These are phyloP conservation scores for Neocucurbitaria cava DNA, from an alignment of 2,329 filamentous ascomycete species.

Conservation along the genomic window DNA sequence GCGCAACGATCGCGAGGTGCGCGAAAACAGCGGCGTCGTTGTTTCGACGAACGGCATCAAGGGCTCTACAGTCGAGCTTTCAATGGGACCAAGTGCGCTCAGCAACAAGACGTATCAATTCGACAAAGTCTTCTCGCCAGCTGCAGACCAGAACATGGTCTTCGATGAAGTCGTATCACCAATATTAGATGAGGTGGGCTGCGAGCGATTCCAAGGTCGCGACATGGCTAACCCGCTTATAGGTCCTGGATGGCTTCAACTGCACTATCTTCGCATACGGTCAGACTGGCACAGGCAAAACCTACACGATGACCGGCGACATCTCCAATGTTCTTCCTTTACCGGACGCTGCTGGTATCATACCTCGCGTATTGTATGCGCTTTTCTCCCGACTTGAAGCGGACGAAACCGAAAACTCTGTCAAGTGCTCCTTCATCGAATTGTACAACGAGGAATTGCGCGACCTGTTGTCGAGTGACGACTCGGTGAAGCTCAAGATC, in stretches of 20 bases:
- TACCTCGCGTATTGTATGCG: conserved; percentile 86
- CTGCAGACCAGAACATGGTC: conserved; percentile 90
- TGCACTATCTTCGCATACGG: conserved; percentile 99
- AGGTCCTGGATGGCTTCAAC: conserved; percentile 95
- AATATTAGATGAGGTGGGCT: conserved; percentile 82
- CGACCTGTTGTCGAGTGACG: conserved; percentile 83
- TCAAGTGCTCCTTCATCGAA: conserved; percentile 98
- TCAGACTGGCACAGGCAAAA: conserved; percentile 97
- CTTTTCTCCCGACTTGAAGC: conserved; percentile 85
- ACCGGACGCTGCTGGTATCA: conserved; percentile 92
- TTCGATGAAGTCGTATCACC: conserved; percentile 96
- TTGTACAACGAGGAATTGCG: conserved; percentile 97
- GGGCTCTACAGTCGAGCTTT: conserved; percentile 82
- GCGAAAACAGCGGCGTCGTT: conserved; percentile 93
- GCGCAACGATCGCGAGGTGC: conserved; percentile 88
- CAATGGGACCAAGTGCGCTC: conserved; percentile 89
- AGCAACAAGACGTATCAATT: conserved; percentile 98
- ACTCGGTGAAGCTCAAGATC: conserved; percentile 88
- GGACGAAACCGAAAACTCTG: conserved; percentile 79
- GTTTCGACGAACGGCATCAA: conserved; percentile 87
- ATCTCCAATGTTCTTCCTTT: conserved; percentile 90
- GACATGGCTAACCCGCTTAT: conserved; percentile 12
- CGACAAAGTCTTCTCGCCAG: conserved; percentile 95
- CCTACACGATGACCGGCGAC: conserved; percentile 99
- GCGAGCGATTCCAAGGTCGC: background rate